Conservation (phyloP, 352 stramenopile genomes). For the Globisporangium nagaii region DNA sequence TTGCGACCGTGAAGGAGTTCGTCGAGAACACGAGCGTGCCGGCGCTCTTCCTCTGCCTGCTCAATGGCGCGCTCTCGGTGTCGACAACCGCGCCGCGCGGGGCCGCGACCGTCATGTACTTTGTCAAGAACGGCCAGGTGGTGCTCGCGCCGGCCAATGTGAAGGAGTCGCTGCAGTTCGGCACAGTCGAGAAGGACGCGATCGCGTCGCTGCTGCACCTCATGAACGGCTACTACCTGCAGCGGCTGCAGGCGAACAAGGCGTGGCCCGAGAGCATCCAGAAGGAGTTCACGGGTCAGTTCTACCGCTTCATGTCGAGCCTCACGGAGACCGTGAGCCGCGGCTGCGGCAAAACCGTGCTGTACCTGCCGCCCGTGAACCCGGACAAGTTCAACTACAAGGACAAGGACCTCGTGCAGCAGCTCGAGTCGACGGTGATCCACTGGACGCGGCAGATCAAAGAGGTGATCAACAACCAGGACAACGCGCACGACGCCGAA, state of each 20-base stretch:
- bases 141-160: slow-evolving; percentile 57
- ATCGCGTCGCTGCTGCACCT: slow-evolving; percentile 79
- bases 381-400: slow-evolving; percentile 82
- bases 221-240: slow-evolving; percentile 82
- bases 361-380: slow-evolving; percentile 89
- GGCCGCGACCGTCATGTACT: slow-evolving; percentile 70
- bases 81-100: slow-evolving; percentile 51
- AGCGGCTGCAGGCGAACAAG: slow-evolving; percentile 72
- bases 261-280: slow-evolving; percentile 91
- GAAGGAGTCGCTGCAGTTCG: slow-evolving; percentile 59
- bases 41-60: slow-evolving; percentile 58
- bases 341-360: slow-evolving; percentile 89
- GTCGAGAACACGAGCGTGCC: slow-evolving; percentile 61
- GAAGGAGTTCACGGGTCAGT: slow-evolving; percentile 92
- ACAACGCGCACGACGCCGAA: slow-evolving; percentile 89
- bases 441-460: slow-evolving; percentile 97
- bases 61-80: slow-evolving; percentile 43
- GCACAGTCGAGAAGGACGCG: slow-evolving; percentile 70
- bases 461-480: slow-evolving; percentile 95
- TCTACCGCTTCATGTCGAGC: slow-evolving; percentile 94
- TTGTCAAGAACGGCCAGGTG: slow-evolving; percentile 83
- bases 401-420: slow-evolving; percentile 94
- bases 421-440: slow-evolving; percentile 95
- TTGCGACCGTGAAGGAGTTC: slow-evolving; percentile 82
- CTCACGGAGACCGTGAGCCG: slow-evolving; percentile 92